Evolutionary conservation across 495 filamentous ascomycete genomes (phyloP).

Genomic region (Hapsidospora chrysogenum): DNA sequence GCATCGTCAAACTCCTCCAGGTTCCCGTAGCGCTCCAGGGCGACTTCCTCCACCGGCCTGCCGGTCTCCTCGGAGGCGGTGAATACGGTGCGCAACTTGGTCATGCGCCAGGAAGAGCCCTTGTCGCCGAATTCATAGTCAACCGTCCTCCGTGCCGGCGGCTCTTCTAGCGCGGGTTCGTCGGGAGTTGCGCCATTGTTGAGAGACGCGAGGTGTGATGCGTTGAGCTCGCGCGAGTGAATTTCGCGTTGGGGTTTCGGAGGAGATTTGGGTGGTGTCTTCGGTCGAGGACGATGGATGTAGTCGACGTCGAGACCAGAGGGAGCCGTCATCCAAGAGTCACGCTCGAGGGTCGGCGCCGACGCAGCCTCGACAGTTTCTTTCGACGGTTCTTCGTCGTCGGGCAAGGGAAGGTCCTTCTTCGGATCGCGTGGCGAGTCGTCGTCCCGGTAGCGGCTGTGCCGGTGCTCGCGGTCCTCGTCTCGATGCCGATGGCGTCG

Average conservation of each 20-base stretch:
- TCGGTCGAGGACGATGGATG: slow-evolving; percentile 43
- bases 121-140: slow-evolving; percentile 79
- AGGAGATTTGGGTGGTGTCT: slow-evolving; percentile 25
- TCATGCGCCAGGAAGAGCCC: slow-evolving; percentile 91
- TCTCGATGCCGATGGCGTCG: slow-evolving; percentile 14
- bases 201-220: slow-evolving; percentile 44
- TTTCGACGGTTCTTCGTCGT: slow-evolving; percentile 21
- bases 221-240: slow-evolving; percentile 68
- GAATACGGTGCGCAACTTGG: slow-evolving; percentile 76
- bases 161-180: slow-evolving; percentile 22
- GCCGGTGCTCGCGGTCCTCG: slow-evolving; percentile 6
- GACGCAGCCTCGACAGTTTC: slow-evolving; percentile 3
- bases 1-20: slow-evolving; percentile 82
- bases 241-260: slow-evolving; percentile 61
- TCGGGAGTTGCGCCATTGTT: slow-evolving; percentile 21
- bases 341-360: slow-evolving; percentile 26
- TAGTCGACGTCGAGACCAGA: slow-evolving; percentile 72
- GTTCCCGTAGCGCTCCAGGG: slow-evolving; percentile 64
- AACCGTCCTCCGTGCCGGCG: slow-evolving; percentile 44
- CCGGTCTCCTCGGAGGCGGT: slow-evolving; percentile 59
- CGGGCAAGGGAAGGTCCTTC: slow-evolving; percentile 25
- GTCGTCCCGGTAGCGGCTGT: slow-evolving; percentile 12
- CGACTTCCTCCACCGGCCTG: slow-evolving; percentile 58
- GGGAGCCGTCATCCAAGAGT: slow-evolving; percentile 91
- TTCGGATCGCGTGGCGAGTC: slow-evolving; percentile 27